phyloP scores from a whole-genome alignment of 2,329 filamentous ascomycete species.

The Chaetothyriales sp. region DNA sequence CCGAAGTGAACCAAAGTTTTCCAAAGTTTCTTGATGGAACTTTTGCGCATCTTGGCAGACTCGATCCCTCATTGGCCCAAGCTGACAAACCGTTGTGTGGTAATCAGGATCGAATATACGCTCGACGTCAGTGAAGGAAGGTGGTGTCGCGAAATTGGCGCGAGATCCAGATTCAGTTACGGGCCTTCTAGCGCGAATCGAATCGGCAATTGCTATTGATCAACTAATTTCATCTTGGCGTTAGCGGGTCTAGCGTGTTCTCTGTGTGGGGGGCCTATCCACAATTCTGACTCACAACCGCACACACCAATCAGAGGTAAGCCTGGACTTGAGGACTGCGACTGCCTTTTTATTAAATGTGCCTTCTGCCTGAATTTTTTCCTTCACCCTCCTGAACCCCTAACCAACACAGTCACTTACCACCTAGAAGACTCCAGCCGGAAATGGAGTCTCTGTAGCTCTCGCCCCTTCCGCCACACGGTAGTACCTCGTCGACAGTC shows the following conservation, averaged over 20 bases:
- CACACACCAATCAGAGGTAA: background rate
- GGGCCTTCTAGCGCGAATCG: too few relatives aligned
- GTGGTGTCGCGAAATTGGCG: background rate
- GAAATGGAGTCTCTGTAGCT: slow-evolving; percentile 20
- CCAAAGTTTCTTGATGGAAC: too few relatives aligned
- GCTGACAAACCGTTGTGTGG: too few relatives aligned
- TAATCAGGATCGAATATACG: background rate
- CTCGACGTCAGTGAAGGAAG: background rate
- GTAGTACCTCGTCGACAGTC: slow-evolving; percentile 18
- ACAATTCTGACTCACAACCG: background rate
- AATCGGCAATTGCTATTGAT: background rate
- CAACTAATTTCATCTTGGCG: background rate
- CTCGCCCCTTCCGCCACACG: slow-evolving; percentile 4
- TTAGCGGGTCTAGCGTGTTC: background rate
- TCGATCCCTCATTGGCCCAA: too few relatives aligned
- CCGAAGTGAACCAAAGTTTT: too few relatives aligned
- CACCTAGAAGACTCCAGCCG: slow-evolving; percentile 17
- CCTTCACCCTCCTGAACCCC: background rate
- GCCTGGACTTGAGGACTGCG: background rate
- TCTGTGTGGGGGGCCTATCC: background rate
- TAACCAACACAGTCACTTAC: background rate
- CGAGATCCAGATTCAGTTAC: background rate
- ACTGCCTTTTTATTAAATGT: background rate
- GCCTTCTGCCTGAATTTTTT: background rate
- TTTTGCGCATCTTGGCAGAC: too few relatives aligned